A percentile compares a stretch with the other conserved stretches of the same genome.
These are phyloP conservation scores for Auricularia sp. DNA, from an alignment of 768 basidiomycete species.

Conservation along the genomic window DNA sequence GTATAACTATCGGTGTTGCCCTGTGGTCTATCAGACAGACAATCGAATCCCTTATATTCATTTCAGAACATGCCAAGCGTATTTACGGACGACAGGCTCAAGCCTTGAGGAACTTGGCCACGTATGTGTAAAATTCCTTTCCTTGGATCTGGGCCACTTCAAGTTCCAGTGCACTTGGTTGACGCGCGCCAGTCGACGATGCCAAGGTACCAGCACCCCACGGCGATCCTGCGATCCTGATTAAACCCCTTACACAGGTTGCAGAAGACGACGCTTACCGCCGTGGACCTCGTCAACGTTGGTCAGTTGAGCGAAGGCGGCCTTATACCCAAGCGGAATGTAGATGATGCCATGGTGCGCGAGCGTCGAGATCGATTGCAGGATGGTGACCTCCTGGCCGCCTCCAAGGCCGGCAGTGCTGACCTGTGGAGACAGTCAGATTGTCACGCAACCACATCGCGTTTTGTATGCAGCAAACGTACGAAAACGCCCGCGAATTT, in stretches of 20 bases:
- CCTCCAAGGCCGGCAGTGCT: conserved; percentile 66
- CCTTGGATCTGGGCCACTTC: conserved; percentile 46
- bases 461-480: background rate
- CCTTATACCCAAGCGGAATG: conserved; percentile 64
- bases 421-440: conserved; percentile 15
- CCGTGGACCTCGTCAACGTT: conserved; percentile 44
- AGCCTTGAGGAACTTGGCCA: conserved; percentile 13
- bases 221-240: conserved; percentile 44
- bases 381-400: conserved; percentile 61
- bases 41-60: no score
- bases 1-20: no score
- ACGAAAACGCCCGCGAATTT: conserved; percentile 68
- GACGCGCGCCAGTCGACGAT: conserved; percentile 34
- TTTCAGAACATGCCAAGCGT: no score
- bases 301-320: conserved; percentile 32
- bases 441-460: no score
- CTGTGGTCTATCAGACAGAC: no score
- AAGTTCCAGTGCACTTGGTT: conserved; percentile 40
- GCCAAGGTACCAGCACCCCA: conserved; percentile 69
- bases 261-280: conserved; percentile 30
- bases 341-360: conserved; percentile 64
- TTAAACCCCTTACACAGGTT: background rate
- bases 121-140: conserved; percentile 36
- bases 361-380: conserved; percentile 45
- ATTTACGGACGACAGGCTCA: no score